phyloP scores from a whole-genome alignment of 192 early-diverging fungal species.

The Gonapodya sp. region DNA sequence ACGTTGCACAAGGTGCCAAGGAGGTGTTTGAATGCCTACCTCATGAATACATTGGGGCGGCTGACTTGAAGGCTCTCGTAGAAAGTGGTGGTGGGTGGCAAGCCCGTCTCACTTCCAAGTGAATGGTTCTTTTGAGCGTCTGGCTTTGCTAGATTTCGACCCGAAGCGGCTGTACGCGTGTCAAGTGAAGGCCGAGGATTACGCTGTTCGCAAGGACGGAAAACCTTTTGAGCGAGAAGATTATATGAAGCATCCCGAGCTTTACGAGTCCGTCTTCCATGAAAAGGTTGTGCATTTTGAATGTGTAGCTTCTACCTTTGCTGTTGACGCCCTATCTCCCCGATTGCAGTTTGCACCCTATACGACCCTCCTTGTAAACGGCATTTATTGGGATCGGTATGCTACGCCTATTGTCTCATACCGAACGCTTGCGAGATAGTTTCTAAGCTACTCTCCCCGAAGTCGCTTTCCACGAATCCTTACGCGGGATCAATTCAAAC shows the following conservation, averaged over 20 bases:
- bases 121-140: background rate
- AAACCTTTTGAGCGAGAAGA: conserved; percentile 45
- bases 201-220: conserved; percentile 62
- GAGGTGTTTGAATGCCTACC: conserved; percentile 86
- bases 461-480: conserved; percentile 68
- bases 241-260: conserved; percentile 68
- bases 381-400: conserved; percentile 83
- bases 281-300: conserved; percentile 53
- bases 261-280: conserved; percentile 70
- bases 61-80: conserved; percentile 40
- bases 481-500: conserved; percentile 69
- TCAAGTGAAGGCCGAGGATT: conserved; percentile 70
- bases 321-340: background rate
- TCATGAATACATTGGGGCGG: conserved; percentile 73
- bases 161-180: conserved; percentile 70
- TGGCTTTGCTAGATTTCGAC: conserved; percentile 36
- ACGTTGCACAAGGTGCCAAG: conserved; percentile 84
- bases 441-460: background rate
- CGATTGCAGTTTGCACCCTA: conserved; percentile 75
- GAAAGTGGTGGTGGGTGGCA: conserved; percentile 22
- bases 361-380: conserved; percentile 78
- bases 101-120: background rate
- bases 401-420: too few relatives aligned
- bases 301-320: background rate
- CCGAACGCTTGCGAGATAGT: background rate